These are phyloP conservation scores for Mycena leptocephala DNA, from an alignment of 768 basidiomycete species.

Conservation along the genomic window DNA sequence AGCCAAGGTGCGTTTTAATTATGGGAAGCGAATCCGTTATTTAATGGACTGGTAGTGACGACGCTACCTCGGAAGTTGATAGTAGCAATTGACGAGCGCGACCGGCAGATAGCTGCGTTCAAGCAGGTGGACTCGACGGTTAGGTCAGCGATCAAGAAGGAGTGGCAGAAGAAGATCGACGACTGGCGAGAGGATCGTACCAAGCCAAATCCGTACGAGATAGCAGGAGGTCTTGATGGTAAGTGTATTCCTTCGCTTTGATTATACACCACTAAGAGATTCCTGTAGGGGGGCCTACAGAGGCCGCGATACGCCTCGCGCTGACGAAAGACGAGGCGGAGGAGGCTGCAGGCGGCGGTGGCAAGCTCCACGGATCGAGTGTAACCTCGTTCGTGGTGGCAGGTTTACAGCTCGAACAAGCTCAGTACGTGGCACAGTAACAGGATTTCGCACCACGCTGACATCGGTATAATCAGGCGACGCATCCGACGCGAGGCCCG, in stretches of 20 bases:
- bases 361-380: too few relatives aligned
- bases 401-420: too few relatives aligned
- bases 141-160: neutral
- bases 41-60: too few relatives aligned
- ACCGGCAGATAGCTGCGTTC: neutral
- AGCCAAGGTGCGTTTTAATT: neutral
- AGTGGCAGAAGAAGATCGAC: constrained; percentile 12
- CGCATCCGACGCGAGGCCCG: too few relatives aligned
- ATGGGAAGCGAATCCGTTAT: too few relatives aligned
- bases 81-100: constrained; percentile 3
- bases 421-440: too few relatives aligned
- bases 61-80: neutral
- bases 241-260: too few relatives aligned
- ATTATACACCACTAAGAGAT: neutral
- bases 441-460: too few relatives aligned
- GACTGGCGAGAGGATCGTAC: constrained; percentile 1
- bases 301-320: neutral
- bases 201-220: constrained; percentile 3
- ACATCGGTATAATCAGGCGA: too few relatives aligned
- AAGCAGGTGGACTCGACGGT: constrained; percentile 3
- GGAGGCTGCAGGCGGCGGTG: too few relatives aligned
- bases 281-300: neutral
- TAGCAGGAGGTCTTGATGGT: neutral
- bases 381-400: too few relatives aligned
- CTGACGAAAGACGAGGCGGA: too few relatives aligned